These are phyloP conservation scores for Trichoderma sp. DNA, from an alignment of 2,329 filamentous ascomycete species.

Conservation along the genomic window DNA sequence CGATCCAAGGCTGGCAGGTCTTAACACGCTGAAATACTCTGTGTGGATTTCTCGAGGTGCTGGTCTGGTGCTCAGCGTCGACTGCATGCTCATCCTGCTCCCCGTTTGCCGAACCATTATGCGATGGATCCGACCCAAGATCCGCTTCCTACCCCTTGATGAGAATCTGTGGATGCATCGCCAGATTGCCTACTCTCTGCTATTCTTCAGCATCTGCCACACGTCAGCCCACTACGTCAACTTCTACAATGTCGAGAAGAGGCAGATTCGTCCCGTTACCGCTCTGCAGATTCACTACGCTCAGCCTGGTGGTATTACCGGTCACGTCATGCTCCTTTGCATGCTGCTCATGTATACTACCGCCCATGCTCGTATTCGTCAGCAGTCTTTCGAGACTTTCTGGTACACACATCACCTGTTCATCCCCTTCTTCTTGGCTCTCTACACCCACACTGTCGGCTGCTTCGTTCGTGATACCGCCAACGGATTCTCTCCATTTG, in stretches of 20 bases:
- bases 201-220: conserved; percentile 79
- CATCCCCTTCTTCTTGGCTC: conserved; percentile 85
- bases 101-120: conserved; percentile 94
- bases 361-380: conserved; percentile 85
- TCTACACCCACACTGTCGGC: conserved; percentile 93
- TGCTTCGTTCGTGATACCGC: conserved; percentile 90
- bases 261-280: conserved; percentile 73
- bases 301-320: conserved; percentile 86
- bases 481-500: conserved; percentile 76
- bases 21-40: conserved; percentile 81
- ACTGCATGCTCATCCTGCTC: conserved; percentile 82
- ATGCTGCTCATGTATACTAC: conserved; percentile 99
- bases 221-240: conserved; percentile 88
- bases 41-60: conserved; percentile 97
- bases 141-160: conserved; percentile 87
- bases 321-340: conserved; percentile 97
- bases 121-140: conserved; percentile 78
- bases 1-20: conserved; percentile 65
- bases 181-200: conserved; percentile 84
- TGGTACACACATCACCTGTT: conserved; percentile 99
- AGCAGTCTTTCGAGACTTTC: conserved; percentile 97
- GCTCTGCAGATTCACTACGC: conserved; percentile 91
- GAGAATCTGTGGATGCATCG: conserved; percentile 97
- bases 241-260: conserved; percentile 92
- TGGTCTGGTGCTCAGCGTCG: conserved; percentile 78